Evolutionary conservation across 345 rosid genomes (phyloP), one percentile per base, ranked within the genome.

Genomic region (Zanthoxylum bungeanum): DNA sequence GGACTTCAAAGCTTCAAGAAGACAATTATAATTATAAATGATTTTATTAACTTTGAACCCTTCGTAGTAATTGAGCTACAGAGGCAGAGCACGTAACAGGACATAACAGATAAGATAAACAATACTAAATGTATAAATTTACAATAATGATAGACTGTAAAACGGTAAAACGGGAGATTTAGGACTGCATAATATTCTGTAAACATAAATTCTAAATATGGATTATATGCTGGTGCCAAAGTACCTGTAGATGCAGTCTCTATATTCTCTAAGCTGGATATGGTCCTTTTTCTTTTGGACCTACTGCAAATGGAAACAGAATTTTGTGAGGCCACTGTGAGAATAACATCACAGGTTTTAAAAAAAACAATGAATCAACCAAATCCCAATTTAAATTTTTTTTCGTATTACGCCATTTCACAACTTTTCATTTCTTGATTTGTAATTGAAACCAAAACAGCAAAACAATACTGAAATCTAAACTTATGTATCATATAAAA

Each of bases 241-340:
- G 56, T 83, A 81, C 89, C 84, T 16, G 82, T 10, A 55, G 80
- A 8, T 28, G 88, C 77, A 73, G 76, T 57, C 64, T 81, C 91
- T 57, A 24, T 63, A 81, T 79, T 85, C 40, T 77, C 94, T 11
- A 74, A 14, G 79, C 76, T 84, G 37, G 81, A 72, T 19, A 72
- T 73, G 37, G 77, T 72, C 83, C 79, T 90, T 71, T 87, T 91
- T 75, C 87, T 79, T 78, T 91, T 91, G 56, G 87, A 83, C 83
- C 87, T 90, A 69, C 83, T 66, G 75, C 65, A 78, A 72, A 66
- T 49, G 10, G 3, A 22, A 71, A 34, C 8, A 40, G 66, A 73
- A 56, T 21, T 7, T 40, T 47, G 9, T 50, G 10, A 30, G 40
- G 31, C 60, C 3, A 27, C 21, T 12, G 7, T 12, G 12, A 16